Conservation (phyloP, 768 basidiomycete genomes). For the Mycena leptocephala region DNA sequence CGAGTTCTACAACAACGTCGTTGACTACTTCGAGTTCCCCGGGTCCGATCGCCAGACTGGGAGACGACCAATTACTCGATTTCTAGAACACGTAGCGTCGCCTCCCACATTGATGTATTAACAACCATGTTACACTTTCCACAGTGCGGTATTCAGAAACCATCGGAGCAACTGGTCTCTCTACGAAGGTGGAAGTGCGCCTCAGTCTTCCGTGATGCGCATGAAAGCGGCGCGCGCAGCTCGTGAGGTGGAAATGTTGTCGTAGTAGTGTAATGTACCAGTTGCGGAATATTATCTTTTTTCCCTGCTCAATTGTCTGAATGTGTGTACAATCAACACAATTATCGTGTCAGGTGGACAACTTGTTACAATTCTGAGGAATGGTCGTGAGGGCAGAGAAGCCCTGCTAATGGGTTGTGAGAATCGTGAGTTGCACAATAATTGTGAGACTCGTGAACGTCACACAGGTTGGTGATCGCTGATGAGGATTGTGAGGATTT, state of each 20-base stretch:
- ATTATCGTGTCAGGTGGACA: neutral
- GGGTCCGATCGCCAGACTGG: conserved; percentile 2
- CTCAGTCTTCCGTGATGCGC: neutral
- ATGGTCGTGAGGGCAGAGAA: neutral
- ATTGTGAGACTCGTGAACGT: neutral
- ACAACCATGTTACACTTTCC: too few species aligned
- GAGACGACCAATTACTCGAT: neutral
- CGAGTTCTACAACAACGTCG: too few species aligned
- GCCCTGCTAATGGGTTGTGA: neutral
- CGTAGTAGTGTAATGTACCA: neutral
- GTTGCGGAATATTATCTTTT: neutral
- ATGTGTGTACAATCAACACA: neutral
- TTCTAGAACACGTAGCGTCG: conserved; percentile 8
- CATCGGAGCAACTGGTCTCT: neutral
- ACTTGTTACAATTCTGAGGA: neutral
- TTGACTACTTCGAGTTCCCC: too few species aligned
- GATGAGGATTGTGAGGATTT: neutral
- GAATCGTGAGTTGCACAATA: neutral
- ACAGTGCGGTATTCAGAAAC: too few species aligned
- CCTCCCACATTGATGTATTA: too few species aligned
- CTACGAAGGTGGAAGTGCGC: neutral
- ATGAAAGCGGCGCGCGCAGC: neutral
- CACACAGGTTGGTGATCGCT: neutral
- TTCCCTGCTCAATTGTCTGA: neutral
- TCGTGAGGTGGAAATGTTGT: neutral